Percentiles rank a stretch among this genome's conserved stretches.
phyloP scores from a whole-genome alignment of 306 rosid genomes.

The Ormosia emarginata region DNA sequence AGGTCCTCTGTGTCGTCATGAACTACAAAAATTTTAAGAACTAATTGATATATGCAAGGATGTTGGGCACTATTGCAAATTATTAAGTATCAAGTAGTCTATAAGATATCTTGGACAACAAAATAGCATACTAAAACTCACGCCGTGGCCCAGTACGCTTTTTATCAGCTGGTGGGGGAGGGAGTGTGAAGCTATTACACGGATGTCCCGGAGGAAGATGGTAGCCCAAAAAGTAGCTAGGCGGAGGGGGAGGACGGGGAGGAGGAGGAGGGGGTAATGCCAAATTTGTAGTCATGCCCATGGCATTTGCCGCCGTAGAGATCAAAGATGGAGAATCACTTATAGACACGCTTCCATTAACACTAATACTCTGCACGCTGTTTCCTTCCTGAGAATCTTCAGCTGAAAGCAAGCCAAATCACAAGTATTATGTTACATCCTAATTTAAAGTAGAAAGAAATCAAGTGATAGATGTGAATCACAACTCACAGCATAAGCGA shows the following conservation, averaged over 20 bases:
- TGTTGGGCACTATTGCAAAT: background rate
- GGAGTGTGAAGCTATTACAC: constrained; percentile 71
- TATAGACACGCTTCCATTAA: constrained; percentile 35
- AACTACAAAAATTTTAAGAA: background rate
- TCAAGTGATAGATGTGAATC: background rate
- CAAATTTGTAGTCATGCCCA: constrained; percentile 1
- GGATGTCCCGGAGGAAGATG: constrained; percentile 85
- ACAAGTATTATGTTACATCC: constrained; percentile 21
- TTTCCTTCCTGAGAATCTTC: constrained; percentile 43
- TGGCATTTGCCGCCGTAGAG: constrained; percentile 9
- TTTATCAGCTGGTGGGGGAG: constrained; percentile 94
- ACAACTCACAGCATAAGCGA: constrained; percentile 4
- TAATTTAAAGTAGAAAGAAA: background rate
- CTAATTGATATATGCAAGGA: background rate
- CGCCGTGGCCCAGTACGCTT: constrained; percentile 91
- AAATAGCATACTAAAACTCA: constrained; percentile 41
- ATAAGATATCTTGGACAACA: background rate
- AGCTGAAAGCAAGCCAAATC: constrained; percentile 48
- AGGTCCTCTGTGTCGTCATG: background rate
- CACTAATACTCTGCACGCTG: constrained; percentile 20
- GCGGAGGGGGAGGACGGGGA: constrained; percentile 75
- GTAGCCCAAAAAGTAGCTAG: constrained; percentile 72
- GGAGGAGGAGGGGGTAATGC: constrained; percentile 58
- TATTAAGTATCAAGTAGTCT: background rate
- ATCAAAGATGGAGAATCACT: constrained; percentile 21